A percentile compares a stretch with the other conserved stretches of the same genome.
These are phyloP conservation scores for Sugiyamaella grinbergsii DNA, from an alignment of 1,139 yeast species.

Conservation along the genomic window DNA sequence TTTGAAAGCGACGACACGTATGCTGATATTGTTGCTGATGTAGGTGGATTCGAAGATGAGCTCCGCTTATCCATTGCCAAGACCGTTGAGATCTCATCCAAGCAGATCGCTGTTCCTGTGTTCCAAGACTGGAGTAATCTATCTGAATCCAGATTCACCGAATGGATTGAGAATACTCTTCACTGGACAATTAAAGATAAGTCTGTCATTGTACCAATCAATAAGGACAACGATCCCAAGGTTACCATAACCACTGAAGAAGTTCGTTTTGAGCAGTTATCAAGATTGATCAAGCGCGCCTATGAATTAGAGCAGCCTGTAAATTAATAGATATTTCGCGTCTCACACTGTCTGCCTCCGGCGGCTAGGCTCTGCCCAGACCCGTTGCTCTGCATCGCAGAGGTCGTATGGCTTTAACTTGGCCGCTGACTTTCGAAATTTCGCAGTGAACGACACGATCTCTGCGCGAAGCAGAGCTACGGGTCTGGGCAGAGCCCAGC, in stretches of 20 bases:
- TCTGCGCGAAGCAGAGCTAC: not conserved
- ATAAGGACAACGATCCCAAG: conserved; percentile 41
- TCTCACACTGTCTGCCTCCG: too few species aligned
- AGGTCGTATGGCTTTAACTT: too few species aligned
- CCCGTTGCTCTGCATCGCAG: too few species aligned
- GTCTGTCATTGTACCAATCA: conserved; percentile 36
- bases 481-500: not conserved
- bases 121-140: conserved; percentile 42
- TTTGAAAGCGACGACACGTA: conserved; percentile 41
- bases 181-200: conserved; percentile 40
- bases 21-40: conserved; percentile 44
- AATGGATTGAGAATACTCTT: conserved; percentile 40
- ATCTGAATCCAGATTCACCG: conserved; percentile 37
- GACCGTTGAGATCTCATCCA: conserved; percentile 40
- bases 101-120: conserved; percentile 37
- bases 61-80: conserved; percentile 41
- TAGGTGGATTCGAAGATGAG: conserved; percentile 41
- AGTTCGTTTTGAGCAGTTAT: conserved; percentile 42
- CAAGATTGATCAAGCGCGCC: conserved; percentile 41
- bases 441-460: too few species aligned
- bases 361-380: too few species aligned
- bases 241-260: conserved; percentile 40
- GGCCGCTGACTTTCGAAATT: too few species aligned
- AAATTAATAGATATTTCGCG: conserved; percentile 23
- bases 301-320: conserved; percentile 32